Conservation (phyloP, 129 eudicot species). For the Deinandra increscens region DNA sequence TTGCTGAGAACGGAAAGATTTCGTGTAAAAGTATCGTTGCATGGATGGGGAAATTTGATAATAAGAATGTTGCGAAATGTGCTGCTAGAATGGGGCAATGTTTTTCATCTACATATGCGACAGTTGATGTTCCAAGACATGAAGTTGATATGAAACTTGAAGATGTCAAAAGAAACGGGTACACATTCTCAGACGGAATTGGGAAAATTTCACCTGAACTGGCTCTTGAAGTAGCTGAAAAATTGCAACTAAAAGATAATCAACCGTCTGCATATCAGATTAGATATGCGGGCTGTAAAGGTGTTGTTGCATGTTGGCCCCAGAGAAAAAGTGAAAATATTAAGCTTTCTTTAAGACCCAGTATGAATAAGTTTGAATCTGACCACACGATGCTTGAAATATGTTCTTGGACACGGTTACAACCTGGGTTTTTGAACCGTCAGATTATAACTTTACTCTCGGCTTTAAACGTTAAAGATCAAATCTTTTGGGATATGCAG, state of each 20-base stretch:
- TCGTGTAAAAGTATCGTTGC: neutral
- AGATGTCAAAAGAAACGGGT: neutral
- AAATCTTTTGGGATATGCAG: constrained; percentile 15
- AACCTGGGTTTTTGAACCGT: constrained; percentile 61
- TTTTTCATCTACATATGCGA: constrained; percentile 18
- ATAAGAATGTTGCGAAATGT: constrained; percentile 10
- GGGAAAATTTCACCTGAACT: constrained; percentile 15
- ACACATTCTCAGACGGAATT: constrained; percentile 8
- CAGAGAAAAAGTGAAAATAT: constrained; percentile 19
- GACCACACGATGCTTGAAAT: constrained; percentile 54
- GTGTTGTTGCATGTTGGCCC: constrained; percentile 62
- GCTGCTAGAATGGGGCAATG: constrained; percentile 23
- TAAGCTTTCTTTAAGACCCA: constrained; percentile 44
- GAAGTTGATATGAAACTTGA: neutral
- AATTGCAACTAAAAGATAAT: constrained; percentile 1
- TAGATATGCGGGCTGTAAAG: constrained; percentile 66
- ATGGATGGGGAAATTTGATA: constrained; percentile 12
- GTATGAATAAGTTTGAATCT: constrained; percentile 67
- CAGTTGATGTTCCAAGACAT: constrained; percentile 13
- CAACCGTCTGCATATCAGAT: constrained; percentile 61
- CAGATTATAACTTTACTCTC: constrained; percentile 48
- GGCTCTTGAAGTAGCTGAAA: constrained; percentile 16
- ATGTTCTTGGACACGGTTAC: constrained; percentile 68
- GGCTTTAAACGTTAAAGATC: constrained; percentile 6
- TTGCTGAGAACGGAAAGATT: constrained; percentile 10